These are phyloP conservation scores for Syzygium malaccense DNA, from an alignment of 441 rosid genomes.

Conservation along the genomic window DNA sequence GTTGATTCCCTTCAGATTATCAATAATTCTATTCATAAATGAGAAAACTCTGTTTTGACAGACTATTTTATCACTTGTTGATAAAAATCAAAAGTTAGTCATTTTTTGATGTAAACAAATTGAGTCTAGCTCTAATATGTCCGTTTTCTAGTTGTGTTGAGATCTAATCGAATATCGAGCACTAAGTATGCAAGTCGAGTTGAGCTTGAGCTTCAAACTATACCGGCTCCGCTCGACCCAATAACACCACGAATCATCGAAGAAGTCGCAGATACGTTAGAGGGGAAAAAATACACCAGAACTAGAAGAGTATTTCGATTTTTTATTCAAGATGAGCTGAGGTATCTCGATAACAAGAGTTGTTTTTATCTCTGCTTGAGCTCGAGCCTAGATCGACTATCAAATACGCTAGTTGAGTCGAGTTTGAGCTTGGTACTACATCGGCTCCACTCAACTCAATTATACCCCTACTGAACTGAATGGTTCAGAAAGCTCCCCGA, in stretches of 20 bases:
- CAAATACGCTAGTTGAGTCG: background rate
- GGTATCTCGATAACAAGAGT: background rate
- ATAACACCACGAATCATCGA: background rate
- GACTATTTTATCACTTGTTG: too few species aligned
- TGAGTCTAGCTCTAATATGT: background rate
- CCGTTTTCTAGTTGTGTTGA: background rate
- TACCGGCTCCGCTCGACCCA: background rate
- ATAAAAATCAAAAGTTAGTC: too few species aligned
- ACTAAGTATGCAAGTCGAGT: background rate
- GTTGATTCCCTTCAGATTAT: too few species aligned
- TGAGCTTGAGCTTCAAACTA: background rate
- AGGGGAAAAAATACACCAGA: background rate
- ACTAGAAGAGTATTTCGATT: background rate
- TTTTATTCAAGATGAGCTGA: background rate
- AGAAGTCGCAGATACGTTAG: background rate
- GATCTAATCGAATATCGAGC: background rate
- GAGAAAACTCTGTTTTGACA: too few species aligned
- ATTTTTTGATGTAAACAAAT: background rate
- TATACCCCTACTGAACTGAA: background rate
- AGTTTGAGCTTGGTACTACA: background rate
- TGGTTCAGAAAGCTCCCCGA: background rate
- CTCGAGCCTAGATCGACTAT: background rate
- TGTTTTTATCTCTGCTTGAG: background rate
- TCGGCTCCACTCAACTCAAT: background rate
- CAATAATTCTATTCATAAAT: too few species aligned